Evolutionary conservation across 805 yeast genomes (phyloP), one percentile per base, ranked within the genome.

Genomic region (Maudiozyma barnettii): DNA sequence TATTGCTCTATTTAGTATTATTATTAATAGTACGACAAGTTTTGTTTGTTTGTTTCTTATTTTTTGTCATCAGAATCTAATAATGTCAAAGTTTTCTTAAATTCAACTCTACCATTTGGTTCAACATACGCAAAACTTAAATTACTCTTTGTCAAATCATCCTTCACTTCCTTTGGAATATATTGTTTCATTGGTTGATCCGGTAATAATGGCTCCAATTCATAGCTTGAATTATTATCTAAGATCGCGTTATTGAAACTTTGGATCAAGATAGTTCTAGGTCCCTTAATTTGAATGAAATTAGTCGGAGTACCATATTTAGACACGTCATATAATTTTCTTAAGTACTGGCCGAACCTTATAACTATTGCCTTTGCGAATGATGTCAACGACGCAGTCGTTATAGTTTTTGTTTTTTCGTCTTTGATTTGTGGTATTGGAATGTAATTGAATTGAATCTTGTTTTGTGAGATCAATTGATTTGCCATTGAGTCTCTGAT

Each of bases 211-310:
- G 47, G 51, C 36, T 45, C 45, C 18, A 49, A n/a, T 14, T 18
- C 30, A 38, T 46, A 46, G 12, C 30, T 29, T 9, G 38, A 14
- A 23, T 39, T 43, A 33, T 21, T 46, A 23, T 46, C 49, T 2
- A 44, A 8, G 7, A 40, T 30, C 1, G 43, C 13, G 31, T 47
- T 47, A 26, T 45, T 45, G 20, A 43, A 47, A 18, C 47, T 62
- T 50, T 65, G 69, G 1, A 65, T 53, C n/a, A 64, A 47, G 9
- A 65, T 29, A 8, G 59, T 53, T 54, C 69, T 60, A 43, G 69
- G 69, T 2, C 69, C 69, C 30, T 51, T 53, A 3, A 65, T 55
- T 44, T 54, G 56, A n/a, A 64, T 47, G 39, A 57, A 61, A 29
- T 51, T 53, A 10, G 55, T 48, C 5, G 60, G 55, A 14, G 44